Evolutionary conservation across 805 yeast species (phyloP).

Genomic region (Metschnikowia santaceciliae): DNA sequence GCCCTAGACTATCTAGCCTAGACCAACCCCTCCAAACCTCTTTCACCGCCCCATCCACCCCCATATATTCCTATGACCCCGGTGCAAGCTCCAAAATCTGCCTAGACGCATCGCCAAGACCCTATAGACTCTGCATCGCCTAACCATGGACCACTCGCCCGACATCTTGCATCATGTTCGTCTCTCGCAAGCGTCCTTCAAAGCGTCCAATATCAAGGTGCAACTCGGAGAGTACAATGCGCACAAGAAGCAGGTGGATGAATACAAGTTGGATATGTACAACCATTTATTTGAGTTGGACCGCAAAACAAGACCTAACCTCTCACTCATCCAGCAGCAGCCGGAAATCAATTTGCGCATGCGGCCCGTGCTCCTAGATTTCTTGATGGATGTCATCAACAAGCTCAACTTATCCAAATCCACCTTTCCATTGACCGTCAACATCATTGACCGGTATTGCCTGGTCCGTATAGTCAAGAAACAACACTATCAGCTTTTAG

Average conservation of each 20-base stretch:
- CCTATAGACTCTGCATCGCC: background rate
- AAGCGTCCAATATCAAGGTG: conserved; percentile 39
- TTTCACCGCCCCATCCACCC: background rate
- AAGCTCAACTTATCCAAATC: conserved; percentile 36
- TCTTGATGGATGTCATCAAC: conserved; percentile 43
- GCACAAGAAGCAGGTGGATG: conserved; percentile 41
- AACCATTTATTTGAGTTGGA: conserved; percentile 29
- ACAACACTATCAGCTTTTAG: conserved; percentile 43
- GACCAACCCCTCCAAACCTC: background rate
- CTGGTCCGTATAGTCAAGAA: conserved; percentile 43
- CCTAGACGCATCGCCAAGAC: background rate
- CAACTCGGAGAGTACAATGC: conserved; percentile 44
- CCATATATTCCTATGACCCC: conserved; percentile 2
- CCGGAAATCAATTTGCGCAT: conserved; percentile 43
- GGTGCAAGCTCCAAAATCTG: background rate
- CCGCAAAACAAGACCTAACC: conserved; percentile 19
- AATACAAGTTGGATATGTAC: conserved; percentile 44
- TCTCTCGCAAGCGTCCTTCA: conserved; percentile 28
- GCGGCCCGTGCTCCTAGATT: conserved; percentile 42
- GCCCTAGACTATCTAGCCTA: background rate
- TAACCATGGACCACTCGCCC: conserved; percentile 14
- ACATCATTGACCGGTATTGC: conserved; percentile 42
- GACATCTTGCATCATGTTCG: conserved; percentile 22
- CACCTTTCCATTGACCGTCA: conserved; percentile 44
- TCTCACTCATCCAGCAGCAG: conserved; percentile 39